Evolutionary conservation across 2,329 filamentous ascomycete genomes (phyloP).

Genomic region (Sporothrix pseudoabietina): DNA sequence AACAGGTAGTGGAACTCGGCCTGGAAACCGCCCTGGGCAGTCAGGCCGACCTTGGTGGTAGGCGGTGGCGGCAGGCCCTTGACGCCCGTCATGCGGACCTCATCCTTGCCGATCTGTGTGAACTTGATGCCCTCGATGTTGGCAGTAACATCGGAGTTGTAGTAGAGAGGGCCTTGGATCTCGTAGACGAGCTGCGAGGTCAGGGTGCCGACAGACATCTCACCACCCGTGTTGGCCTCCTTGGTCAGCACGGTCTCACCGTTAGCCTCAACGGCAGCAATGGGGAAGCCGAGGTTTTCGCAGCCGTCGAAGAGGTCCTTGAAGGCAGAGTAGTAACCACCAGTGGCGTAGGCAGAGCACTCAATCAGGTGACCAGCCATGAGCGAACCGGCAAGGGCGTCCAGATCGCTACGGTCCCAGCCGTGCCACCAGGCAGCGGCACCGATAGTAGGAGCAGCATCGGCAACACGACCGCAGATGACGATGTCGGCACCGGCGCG

Average conservation of each 20-base stretch:
- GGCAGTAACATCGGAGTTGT: conserved; percentile 42
- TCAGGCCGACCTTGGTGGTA: conserved; percentile 40
- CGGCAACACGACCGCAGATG: conserved; percentile 45
- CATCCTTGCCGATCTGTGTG: conserved; percentile 46
- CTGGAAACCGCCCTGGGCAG: conserved; percentile 36
- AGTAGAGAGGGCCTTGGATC: conserved; percentile 45
- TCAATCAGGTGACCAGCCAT: conserved; percentile 51
- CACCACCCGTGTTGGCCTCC: conserved; percentile 36
- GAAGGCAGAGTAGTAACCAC: conserved; percentile 52
- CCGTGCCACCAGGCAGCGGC: conserved; percentile 53
- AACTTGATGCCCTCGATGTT: conserved; percentile 44
- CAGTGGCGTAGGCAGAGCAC: conserved; percentile 50
- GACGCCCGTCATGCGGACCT: conserved; percentile 42
- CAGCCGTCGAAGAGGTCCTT: conserved; percentile 48
- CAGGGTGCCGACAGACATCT: conserved; percentile 33
- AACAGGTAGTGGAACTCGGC: conserved; percentile 38
- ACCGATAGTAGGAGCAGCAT: conserved; percentile 50
- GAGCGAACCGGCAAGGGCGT: conserved; percentile 48
- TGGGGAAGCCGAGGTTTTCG: conserved; percentile 50
- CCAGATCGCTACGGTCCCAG: conserved; percentile 48
- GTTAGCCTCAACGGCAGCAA: conserved; percentile 52
- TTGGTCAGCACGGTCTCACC: conserved; percentile 42
- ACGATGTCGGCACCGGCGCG: conserved; percentile 43
- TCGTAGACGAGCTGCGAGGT: conserved; percentile 43
- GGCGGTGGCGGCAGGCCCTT: conserved; percentile 41